Evolutionary conservation across 1,284 basidiomycete genomes (phyloP).

Genomic region (Ganoderma sp.): DNA sequence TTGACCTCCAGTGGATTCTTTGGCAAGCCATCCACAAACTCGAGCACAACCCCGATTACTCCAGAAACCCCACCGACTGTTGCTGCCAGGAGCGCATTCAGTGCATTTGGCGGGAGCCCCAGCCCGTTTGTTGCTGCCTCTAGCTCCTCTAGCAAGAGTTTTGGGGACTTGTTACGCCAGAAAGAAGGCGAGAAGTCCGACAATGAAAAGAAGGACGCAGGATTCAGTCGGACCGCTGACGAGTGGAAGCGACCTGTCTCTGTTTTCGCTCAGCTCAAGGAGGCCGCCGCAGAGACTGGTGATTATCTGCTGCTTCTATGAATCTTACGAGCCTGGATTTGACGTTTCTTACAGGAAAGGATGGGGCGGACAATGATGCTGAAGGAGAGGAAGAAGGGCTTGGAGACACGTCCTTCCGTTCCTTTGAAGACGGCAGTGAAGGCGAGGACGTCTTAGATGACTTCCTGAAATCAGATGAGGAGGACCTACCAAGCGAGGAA

Average conservation of each 20-base stretch:
- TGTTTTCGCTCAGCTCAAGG: slow-evolving; percentile 30
- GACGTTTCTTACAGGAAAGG: slow-evolving; percentile 11
- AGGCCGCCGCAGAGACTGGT: slow-evolving; percentile 22
- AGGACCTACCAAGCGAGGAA: slow-evolving; percentile 25
- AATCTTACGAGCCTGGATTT: not conserved
- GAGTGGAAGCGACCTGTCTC: slow-evolving; percentile 34
- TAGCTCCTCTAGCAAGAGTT: slow-evolving; percentile 43
- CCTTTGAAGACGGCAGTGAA: slow-evolving; percentile 28
- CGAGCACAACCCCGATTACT: slow-evolving; percentile 31
- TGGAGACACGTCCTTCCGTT: slow-evolving; percentile 32
- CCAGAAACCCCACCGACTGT: slow-evolving; percentile 42
- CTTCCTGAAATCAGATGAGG: slow-evolving; percentile 33
- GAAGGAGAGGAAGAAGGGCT: slow-evolving; percentile 34
- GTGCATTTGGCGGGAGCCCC: slow-evolving; percentile 52
- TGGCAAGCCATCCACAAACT: slow-evolving; percentile 23
- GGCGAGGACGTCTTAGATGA: slow-evolving; percentile 34
- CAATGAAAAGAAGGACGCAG: slow-evolving; percentile 10
- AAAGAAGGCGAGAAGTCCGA: slow-evolving; percentile 38
- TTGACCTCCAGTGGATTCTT: slow-evolving; percentile 19
- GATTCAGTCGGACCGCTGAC: slow-evolving; percentile 26
- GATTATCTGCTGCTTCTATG: not conserved
- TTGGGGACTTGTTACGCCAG: slow-evolving; percentile 47
- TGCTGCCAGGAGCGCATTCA: slow-evolving; percentile 48
- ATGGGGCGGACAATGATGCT: slow-evolving; percentile 30
- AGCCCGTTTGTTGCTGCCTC: slow-evolving; percentile 49